Evolutionary conservation across 2,329 filamentous ascomycete species (phyloP).

Genomic region (Arthrobotrys musiformis): DNA sequence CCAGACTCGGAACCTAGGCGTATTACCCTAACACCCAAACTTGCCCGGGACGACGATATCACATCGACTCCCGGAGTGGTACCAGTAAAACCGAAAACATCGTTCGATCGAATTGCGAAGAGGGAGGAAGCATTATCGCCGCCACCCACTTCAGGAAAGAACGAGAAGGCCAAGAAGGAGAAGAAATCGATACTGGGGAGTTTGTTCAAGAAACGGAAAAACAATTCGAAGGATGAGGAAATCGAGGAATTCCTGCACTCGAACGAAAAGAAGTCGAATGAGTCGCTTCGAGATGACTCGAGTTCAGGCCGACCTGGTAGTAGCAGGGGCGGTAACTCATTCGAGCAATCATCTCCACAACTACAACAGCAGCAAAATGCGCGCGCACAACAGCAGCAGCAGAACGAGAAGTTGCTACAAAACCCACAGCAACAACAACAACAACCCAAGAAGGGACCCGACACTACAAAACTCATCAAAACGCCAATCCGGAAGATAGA

Average conservation of each 20-base stretch:
- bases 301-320: constrained; percentile 54
- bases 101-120: constrained; percentile 77
- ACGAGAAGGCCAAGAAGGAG: constrained; percentile 79
- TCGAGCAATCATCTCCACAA: constrained; percentile 44
- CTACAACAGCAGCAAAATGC: constrained; percentile 28
- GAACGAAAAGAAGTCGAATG: constrained; percentile 49
- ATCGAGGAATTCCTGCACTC: constrained; percentile 61
- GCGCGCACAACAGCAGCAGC: constrained; percentile 59
- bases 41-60: constrained; percentile 79
- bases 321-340: constrained; percentile 37
- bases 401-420: constrained; percentile 54
- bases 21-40: constrained; percentile 92
- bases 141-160: constrained; percentile 67
- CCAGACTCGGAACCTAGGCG: constrained; percentile 91
- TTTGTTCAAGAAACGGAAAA: constrained; percentile 62
- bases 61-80: constrained; percentile 60
- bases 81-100: constrained; percentile 67
- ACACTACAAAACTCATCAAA: constrained; percentile 26
- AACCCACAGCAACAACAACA: constrained; percentile 57
- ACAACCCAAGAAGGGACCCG: constrained; percentile 31
- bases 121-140: constrained; percentile 70
- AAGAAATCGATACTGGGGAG: constrained; percentile 78
- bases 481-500: constrained; percentile 38
- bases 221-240: constrained; percentile 61
- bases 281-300: constrained; percentile 56